phyloP scores from a whole-genome alignment of 768 basidiomycete genomes.

The Termitomyces sp. region DNA sequence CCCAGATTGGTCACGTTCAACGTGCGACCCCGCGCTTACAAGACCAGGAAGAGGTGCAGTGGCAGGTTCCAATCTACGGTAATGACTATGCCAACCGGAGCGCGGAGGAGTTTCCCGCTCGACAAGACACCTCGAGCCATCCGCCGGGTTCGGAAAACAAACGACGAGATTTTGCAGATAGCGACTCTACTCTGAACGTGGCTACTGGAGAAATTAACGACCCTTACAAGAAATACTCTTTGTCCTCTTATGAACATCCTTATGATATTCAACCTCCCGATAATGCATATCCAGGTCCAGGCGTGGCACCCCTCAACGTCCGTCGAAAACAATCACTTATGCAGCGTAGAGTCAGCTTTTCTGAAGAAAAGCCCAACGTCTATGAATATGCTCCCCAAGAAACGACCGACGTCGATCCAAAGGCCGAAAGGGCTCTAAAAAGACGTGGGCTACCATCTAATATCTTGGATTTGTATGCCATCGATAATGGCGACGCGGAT shows the following conservation, averaged over 20 bases:
- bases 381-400: constrained; percentile 18
- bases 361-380: constrained; percentile 19
- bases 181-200: constrained; percentile 29
- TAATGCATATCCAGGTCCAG: constrained; percentile 28
- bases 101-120: constrained; percentile 21
- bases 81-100: constrained; percentile 12
- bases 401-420: constrained; percentile 14
- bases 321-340: constrained; percentile 19
- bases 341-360: constrained; percentile 37
- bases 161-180: constrained; percentile 28
- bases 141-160: constrained; percentile 2
- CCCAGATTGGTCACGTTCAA: neutral
- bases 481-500: constrained; percentile 23
- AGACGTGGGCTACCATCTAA: constrained; percentile 44
- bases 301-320: constrained; percentile 12
- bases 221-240: constrained; percentile 34
- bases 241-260: constrained; percentile 56
- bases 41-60: constrained; percentile 15
- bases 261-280: constrained; percentile 54
- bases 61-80: constrained; percentile 23
- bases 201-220: constrained; percentile 15
- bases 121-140: constrained; percentile 16
- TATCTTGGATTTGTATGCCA: constrained; percentile 46
- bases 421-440: constrained; percentile 28
- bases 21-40: constrained; percentile 11